Base-by-base conservation (phyloP, 2,329 filamentous ascomycete species). In the Arthroderma sp. region DNA sequence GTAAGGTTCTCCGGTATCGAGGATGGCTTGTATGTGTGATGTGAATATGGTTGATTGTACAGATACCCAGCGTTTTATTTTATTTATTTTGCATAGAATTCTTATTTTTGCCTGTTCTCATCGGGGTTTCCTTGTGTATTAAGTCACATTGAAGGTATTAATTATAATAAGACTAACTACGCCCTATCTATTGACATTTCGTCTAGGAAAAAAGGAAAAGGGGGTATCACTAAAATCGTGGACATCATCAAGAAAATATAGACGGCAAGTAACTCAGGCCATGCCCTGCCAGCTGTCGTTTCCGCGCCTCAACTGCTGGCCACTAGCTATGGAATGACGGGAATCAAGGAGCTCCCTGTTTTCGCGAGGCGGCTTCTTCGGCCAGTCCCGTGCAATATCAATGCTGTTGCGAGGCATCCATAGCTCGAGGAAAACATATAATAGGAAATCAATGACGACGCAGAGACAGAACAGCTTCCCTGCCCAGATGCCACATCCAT, bases 401-500 rank as follows among this genome's bases (percentile, higher is more conserved):
- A 98, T 97, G 43, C 83, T 81, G 38, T 87, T 84, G 58, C 91
- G 78, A 0, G 93, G 93, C 61, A 87, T 91, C 75, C 83, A 87
- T 72, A 94, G 82, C 71, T 98, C 93, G 56, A 96, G 77, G 53
- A 95, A 82, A 52, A 96, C 78, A 65, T 90, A 95, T 55, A 98
- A 80, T 53, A 98, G 74, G 66, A 95, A 98, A 71, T 98, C 93
- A 55, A 98, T 85, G 58, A 97, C 84, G 9, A 91, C 91, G 62
- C 91, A 96, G 1, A 98, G 77, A 66, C 93, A 96, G 67, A 98
- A 98, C 7, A 98, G 77, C 73, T 98, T 98, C 37, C 93, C 93
- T 0, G 93, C 93, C 93, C 93, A 98, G 54, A 97, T 91, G 35
- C 93, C 93, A 68, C 94, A 98, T 7, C 93, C 93, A 67, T 96